Evolutionary conservation across 192 early-diverging fungal species (phyloP).

Genomic region (Coemansia asiatica): DNA sequence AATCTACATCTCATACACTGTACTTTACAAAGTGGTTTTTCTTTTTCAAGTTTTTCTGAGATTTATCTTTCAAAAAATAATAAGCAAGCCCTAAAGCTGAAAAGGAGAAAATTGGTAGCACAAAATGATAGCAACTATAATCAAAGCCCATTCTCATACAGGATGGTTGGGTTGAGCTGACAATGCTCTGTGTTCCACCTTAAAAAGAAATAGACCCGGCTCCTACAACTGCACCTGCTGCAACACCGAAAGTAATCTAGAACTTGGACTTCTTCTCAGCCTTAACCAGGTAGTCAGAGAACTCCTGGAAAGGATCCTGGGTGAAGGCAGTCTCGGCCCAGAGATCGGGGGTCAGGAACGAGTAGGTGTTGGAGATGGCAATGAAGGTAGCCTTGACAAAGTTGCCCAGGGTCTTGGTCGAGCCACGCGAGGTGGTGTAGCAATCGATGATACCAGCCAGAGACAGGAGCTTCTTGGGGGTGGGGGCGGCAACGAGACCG

Average conservation of each 20-base stretch:
- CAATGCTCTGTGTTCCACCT: neutral
- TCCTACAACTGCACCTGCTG: neutral
- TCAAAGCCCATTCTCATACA: neutral
- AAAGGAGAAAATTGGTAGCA: neutral
- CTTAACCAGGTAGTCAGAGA: slow-evolving; percentile 75
- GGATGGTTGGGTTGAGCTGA: neutral
- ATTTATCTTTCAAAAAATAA: slow-evolving; percentile 8
- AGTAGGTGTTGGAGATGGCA: slow-evolving; percentile 96
- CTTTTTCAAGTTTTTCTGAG: neutral
- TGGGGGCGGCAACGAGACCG: slow-evolving; percentile 95
- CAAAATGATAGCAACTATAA: neutral
- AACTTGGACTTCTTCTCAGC: slow-evolving; percentile 56
- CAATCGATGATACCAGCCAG: slow-evolving; percentile 97
- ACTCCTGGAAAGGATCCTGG: slow-evolving; percentile 90
- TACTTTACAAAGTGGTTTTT: neutral
- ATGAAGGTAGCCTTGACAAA: slow-evolving; percentile 99
- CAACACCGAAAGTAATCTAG: slow-evolving; percentile 16
- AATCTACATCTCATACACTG: neutral
- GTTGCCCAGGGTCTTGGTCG: slow-evolving; percentile 98
- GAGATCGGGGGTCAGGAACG: slow-evolving; percentile 94
- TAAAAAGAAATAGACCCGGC: neutral
- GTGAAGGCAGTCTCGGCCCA: slow-evolving; percentile 89
- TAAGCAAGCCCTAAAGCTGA: neutral
- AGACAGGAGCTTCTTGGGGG: slow-evolving; percentile 96
- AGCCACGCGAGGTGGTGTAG: slow-evolving; percentile 95